Conservation (phyloP, 306 rosid species). For the Hylodesmum podocarpum region DNA sequence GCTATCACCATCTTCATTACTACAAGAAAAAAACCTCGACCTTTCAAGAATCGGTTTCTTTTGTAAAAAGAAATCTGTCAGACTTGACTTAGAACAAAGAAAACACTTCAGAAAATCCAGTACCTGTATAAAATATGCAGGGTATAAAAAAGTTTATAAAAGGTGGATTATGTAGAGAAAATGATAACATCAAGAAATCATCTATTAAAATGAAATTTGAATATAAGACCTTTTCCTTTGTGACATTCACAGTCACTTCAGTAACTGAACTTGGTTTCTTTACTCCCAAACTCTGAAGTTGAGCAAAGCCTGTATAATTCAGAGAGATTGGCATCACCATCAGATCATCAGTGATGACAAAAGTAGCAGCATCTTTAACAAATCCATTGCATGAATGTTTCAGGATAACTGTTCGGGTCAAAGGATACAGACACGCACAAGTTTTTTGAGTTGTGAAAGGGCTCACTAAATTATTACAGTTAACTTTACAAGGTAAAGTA, state of each 20-base stretch:
- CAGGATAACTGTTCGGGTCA: neutral
- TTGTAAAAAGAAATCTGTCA: neutral
- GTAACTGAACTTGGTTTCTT: neutral
- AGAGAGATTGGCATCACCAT: neutral
- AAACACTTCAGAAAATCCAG: neutral
- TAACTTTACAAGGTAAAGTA: too few relatives aligned
- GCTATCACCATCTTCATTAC: neutral
- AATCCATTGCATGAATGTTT: neutral
- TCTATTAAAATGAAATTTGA: neutral
- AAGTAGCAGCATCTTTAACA: neutral
- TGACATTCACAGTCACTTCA: neutral
- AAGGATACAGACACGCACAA: neutral
- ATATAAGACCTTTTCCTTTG: neutral
- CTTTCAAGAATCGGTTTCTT: neutral
- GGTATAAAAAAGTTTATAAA: too few relatives aligned
- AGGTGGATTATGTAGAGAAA: too few relatives aligned
- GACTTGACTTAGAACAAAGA: neutral
- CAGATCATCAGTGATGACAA: neutral
- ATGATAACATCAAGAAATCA: neutral
- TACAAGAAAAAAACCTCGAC: neutral
- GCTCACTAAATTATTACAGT: too few relatives aligned
- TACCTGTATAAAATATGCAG: neutral
- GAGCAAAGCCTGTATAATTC: neutral
- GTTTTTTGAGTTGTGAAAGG: neutral
- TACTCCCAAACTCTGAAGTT: neutral